Evolutionary conservation across 495 filamentous ascomycete genomes (phyloP).

Genomic region (Penicillium lividum): DNA sequence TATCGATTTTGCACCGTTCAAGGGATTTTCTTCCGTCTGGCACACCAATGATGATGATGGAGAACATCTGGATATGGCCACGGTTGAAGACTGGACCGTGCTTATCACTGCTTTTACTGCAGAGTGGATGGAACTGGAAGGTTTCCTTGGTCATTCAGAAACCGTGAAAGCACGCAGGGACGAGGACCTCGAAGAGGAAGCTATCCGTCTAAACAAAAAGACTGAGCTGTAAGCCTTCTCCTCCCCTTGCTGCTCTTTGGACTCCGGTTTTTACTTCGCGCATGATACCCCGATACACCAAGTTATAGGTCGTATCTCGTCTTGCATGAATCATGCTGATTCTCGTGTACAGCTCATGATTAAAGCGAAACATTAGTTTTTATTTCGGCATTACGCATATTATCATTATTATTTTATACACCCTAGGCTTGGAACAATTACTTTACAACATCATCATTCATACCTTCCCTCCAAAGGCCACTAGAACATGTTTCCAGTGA

Average conservation of each 20-base stretch:
- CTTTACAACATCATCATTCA: background rate
- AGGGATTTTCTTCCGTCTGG: slow-evolving; percentile 79
- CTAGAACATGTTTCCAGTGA: slow-evolving; percentile 41
- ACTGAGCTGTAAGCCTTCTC: slow-evolving; percentile 50
- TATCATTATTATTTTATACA: slow-evolving; percentile 2
- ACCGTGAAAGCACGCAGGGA: slow-evolving; percentile 4
- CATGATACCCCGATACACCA: slow-evolving; percentile 5
- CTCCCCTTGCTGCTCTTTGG: slow-evolving; percentile 10
- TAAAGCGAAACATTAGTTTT: slow-evolving; percentile 1
- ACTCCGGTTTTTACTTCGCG: background rate
- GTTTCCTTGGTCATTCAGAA: slow-evolving; percentile 32
- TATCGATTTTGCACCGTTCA: slow-evolving; percentile 62
- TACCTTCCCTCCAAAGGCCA: background rate
- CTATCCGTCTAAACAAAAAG: slow-evolving; percentile 30
- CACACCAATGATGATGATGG: slow-evolving; percentile 83
- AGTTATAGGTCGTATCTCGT: background rate
- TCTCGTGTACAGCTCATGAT: slow-evolving; percentile 8
- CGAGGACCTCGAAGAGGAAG: slow-evolving; percentile 21
- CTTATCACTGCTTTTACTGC: slow-evolving; percentile 81
- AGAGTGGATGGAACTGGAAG: slow-evolving; percentile 93
- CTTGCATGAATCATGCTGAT: slow-evolving; percentile 7
- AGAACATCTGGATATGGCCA: slow-evolving; percentile 79
- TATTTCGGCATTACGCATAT: slow-evolving; percentile 3
- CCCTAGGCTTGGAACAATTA: background rate
- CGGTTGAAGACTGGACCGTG: slow-evolving; percentile 83